Evolutionary conservation across 73 alveolate genomes (phyloP), one percentile per base, ranked within the genome.

Genomic region (Stentor roeselii): DNA sequence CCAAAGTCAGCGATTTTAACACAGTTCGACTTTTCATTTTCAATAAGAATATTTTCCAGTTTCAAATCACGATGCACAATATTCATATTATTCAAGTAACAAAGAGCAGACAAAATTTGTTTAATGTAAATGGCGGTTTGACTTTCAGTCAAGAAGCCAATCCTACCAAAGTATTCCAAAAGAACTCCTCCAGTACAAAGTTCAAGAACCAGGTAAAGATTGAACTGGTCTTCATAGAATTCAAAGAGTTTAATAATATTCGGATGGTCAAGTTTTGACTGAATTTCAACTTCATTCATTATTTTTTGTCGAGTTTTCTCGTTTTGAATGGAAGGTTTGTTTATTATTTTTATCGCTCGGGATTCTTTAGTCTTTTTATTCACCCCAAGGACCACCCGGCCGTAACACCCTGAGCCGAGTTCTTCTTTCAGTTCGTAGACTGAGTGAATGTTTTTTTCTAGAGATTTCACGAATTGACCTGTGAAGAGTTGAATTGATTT

Each of bases 1-100:
- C 98, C 98, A 83, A 93, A 93, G 78, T 93, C 98, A 41, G 89
- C 88, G 61, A 93, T 76, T 85, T 93, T 93, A 37, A 93, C 80
- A 27, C 42, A 21, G 27, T 67, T 40, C 14, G 21, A 39, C 60
- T 89, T 83, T 38, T 86, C 85, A 36, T 83, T 78, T 84, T 88
- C 90, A 3, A 85, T 37, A 36, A 85, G 84, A 14, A 85, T 60
- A 37, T 85, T 85, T 77, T 85, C 90, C 31, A 78, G 84, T 59
- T 85, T 85, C 38, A 85, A 61, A 50, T 85, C 90, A 39, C 90
- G 41, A 80, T 85, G 90, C 39, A 85, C 90, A 30, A 67, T 67
- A 1, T 1, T 21, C 1, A 21, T 15, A 27, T n/a, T 15, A 2
- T 21, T 27, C 14, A 67, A 30, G 34, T 67, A 67, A 30, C 37